Evolutionary conservation across 805 yeast genomes (phyloP).

Genomic region (Novakomyces olei): DNA sequence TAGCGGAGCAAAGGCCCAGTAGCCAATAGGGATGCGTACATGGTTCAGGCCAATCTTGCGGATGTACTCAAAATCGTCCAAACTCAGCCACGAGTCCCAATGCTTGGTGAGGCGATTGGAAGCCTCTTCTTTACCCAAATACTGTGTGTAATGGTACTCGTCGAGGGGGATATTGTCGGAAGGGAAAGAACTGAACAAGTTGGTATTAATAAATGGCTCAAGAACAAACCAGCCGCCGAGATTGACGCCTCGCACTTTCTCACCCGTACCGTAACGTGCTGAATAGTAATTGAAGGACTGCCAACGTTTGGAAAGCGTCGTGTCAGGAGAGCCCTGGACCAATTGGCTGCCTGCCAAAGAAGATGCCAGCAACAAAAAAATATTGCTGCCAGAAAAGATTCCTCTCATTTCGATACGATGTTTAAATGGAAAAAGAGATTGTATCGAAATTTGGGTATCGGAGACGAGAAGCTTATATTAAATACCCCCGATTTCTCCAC

Average conservation of each 20-base stretch:
- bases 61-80: conserved; percentile 43
- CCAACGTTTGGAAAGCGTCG: no score
- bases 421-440: no score
- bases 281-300: no score
- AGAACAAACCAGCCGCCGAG: conserved; percentile 77
- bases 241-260: conserved; percentile 66
- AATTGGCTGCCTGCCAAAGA: no score
- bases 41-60: conserved; percentile 46
- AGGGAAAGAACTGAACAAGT: conserved; percentile 32
- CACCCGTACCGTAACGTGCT: no score
- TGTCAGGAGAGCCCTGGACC: no score
- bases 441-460: no score
- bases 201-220: conserved; percentile 70
- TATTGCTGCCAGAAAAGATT: no score
- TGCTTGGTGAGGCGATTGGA: conserved; percentile 34
- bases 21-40: conserved; percentile 81
- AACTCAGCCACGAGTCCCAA: conserved; percentile 62
- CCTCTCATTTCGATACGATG: no score
- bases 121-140: conserved; percentile 26
- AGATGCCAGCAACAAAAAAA: no score
- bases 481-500: no score
- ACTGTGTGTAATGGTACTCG: conserved; percentile 42
- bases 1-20: conserved; percentile 64
- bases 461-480: no score
- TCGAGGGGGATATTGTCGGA: conserved; percentile 28